Evolutionary conservation across 2,329 filamentous ascomycete species (phyloP), one percentile per base, ranked within the genome.

Genomic region (Fusarium burgessii): DNA sequence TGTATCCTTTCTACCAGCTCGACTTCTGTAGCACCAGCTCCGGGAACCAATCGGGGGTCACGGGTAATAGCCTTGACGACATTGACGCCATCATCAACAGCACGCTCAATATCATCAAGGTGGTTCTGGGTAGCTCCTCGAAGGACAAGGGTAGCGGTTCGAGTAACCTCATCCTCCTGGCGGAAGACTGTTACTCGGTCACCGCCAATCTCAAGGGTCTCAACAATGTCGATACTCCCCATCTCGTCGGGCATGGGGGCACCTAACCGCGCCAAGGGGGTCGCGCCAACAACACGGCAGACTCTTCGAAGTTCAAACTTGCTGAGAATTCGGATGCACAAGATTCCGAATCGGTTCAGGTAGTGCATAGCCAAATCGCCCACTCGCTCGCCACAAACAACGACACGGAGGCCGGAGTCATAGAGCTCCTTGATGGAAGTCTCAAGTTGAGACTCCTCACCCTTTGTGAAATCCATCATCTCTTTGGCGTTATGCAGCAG

Each of bases 171-270:
- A 78, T 94, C 91, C 82, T 99, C 96, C 87, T 99, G 96, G 77
- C 97, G 89, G 89, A 99, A 99, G 64, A 99, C 95, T 43, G 96
- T 99, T 64, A 99, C 97, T 68, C 96, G 92, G 85, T 99, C 96
- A 76, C 96, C 96, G 72, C 96, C 96, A 80, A 99, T 98, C 84
- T 99, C 96, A 46, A 97, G 88, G 3, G 97, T 98, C 88, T 99
- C 96, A 35, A 99, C 96, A 62, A 99, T 83, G 80, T 99, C 96
- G 71, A 99, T 90, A 76, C 84, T 92, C 72, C 96, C 96, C 95
- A 97, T 98, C 87, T 99, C 96, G 76, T 99, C 96, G n/a, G 97
- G 96, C 96, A 99, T 99, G 46, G 96, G 96, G 18, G 97, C 96
- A 72, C 96, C 96, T 50, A 99, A 87, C 77, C 96, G 92, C 57